These are phyloP conservation scores for Ustilaginoidea virens DNA, from an alignment of 2,329 filamentous ascomycete genomes.

Conservation along the genomic window DNA sequence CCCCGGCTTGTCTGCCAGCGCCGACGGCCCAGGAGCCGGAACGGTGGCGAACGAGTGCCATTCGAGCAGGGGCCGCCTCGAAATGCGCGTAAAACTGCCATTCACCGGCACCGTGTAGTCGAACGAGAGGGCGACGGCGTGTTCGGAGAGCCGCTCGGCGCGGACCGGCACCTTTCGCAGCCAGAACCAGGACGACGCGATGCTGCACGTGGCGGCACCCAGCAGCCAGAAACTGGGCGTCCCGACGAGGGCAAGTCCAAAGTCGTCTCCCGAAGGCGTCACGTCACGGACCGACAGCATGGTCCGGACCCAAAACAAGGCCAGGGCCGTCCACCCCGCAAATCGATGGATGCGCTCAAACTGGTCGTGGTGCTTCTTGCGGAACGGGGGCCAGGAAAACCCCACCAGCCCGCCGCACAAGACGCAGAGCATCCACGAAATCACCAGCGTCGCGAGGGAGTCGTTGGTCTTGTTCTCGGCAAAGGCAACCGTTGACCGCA, in stretches of 20 bases:
- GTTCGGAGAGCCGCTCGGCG: slow-evolving; percentile 51
- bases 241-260: slow-evolving; percentile 21
- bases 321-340: slow-evolving; percentile 52
- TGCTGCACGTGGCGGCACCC: slow-evolving; percentile 42
- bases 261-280: slow-evolving; percentile 15
- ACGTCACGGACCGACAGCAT: slow-evolving; percentile 36
- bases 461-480: slow-evolving; percentile 12
- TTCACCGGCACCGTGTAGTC: slow-evolving; percentile 42
- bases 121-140: slow-evolving; percentile 59
- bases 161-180: slow-evolving; percentile 53
- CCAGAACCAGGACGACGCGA: slow-evolving; percentile 58
- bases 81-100: slow-evolving; percentile 34
- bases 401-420: slow-evolving; percentile 44
- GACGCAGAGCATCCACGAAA: slow-evolving; percentile 41
- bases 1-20: slow-evolving; percentile 19
- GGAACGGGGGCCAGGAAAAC: slow-evolving; percentile 48
- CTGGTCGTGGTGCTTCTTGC: slow-evolving; percentile 46
- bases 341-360: slow-evolving; percentile 63
- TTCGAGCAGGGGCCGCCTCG: slow-evolving; percentile 48
- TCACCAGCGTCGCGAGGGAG: slow-evolving; percentile 26
- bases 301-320: slow-evolving; percentile 48
- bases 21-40: slow-evolving; percentile 30
- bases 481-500: slow-evolving; percentile 20
- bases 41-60: slow-evolving; percentile 69
- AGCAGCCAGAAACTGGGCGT: slow-evolving; percentile 51